phyloP scores from a whole-genome alignment of 495 filamentous ascomycete species.

The Penicillium bovifimosum region DNA sequence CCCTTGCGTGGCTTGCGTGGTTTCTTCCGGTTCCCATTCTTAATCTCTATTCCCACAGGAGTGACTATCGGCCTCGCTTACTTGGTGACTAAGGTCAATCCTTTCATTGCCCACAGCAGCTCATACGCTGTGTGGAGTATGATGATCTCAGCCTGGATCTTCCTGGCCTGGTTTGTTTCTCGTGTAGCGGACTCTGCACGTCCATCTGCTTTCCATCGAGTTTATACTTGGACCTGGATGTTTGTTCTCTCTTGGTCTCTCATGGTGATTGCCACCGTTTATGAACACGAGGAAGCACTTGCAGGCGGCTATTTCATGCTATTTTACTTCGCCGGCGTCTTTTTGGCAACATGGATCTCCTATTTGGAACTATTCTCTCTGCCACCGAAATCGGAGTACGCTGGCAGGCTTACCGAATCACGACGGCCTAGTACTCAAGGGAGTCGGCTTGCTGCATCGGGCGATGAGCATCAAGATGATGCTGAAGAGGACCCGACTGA shows the following conservation, averaged over 20 bases:
- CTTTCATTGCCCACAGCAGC: slow-evolving; percentile 79
- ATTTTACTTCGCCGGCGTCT: slow-evolving; percentile 70
- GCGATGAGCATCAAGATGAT: slow-evolving; percentile 35
- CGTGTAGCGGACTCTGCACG: slow-evolving; percentile 73
- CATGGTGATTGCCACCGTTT: slow-evolving; percentile 66
- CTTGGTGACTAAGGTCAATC: slow-evolving; percentile 76
- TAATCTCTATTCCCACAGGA: slow-evolving; percentile 62
- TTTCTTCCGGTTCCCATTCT: slow-evolving; percentile 76
- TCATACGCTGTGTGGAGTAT: slow-evolving; percentile 80
- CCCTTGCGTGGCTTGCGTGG: slow-evolving; percentile 72
- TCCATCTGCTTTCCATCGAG: slow-evolving; percentile 80
- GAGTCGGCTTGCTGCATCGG: slow-evolving; percentile 30
- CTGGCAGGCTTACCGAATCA: slow-evolving; percentile 28
- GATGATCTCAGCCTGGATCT: slow-evolving; percentile 77
- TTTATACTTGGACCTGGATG: slow-evolving; percentile 79
- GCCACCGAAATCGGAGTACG: slow-evolving; percentile 63
- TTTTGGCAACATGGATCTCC: slow-evolving; percentile 65
- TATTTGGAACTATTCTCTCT: slow-evolving; percentile 76
- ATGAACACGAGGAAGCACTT: slow-evolving; percentile 63
- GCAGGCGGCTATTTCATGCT: slow-evolving; percentile 78
- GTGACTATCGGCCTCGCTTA: slow-evolving; percentile 69
- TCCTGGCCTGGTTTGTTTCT: slow-evolving; percentile 77
- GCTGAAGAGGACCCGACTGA: slow-evolving; percentile 62
- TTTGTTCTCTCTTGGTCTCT: slow-evolving; percentile 67
- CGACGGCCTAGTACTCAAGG: slow-evolving; percentile 40